Conservation (phyloP, 2,329 filamentous ascomycete species). For the Arthrobotrys iridis region DNA sequence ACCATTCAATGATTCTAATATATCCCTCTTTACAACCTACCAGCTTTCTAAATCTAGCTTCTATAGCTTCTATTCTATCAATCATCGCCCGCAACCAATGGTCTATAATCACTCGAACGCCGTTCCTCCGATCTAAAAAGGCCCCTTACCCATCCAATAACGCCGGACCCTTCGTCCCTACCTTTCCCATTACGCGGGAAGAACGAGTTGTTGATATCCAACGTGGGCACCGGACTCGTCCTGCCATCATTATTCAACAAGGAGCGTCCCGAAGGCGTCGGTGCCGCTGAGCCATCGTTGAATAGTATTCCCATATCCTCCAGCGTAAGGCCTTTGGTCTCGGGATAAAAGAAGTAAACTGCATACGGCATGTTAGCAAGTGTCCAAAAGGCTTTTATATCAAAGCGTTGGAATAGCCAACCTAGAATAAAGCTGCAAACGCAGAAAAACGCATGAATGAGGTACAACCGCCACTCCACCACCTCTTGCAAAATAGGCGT, state of each 20-base stretch:
- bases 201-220: constrained; percentile 73
- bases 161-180: constrained; percentile 63
- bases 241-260: constrained; percentile 64
- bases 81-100: constrained; percentile 57
- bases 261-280: constrained; percentile 60
- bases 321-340: constrained; percentile 91
- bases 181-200: constrained; percentile 54
- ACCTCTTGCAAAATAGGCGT: constrained; percentile 91
- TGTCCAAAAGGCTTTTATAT: too few species aligned
- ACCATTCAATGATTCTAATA: neutral
- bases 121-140: constrained; percentile 69
- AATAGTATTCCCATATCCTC: constrained; percentile 98
- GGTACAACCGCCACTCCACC: constrained; percentile 93
- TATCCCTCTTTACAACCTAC: neutral
- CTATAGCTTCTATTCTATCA: too few species aligned
- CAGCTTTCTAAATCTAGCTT: neutral
- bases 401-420: constrained; percentile 67
- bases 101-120: constrained; percentile 62
- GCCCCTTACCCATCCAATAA: constrained; percentile 76
- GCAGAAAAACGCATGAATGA: constrained; percentile 97
- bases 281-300: constrained; percentile 70
- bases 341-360: constrained; percentile 98
- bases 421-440: constrained; percentile 94
- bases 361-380: constrained; percentile 32
- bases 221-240: constrained; percentile 77